phyloP scores from a whole-genome alignment of 805 yeast genomes.

The Zygoascus ofunaensis region DNA sequence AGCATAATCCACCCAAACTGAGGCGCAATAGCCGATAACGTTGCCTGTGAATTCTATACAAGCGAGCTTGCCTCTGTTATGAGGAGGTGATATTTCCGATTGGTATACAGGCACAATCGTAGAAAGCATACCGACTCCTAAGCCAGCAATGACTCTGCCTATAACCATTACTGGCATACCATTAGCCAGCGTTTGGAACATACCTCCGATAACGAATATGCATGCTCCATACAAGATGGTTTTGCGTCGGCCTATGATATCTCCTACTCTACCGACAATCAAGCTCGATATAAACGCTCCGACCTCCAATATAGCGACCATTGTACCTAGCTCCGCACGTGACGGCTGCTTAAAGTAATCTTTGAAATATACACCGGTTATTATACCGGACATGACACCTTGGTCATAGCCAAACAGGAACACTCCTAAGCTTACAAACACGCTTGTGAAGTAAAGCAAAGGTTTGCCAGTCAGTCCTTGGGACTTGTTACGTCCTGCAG shows the following conservation, averaged over 20 bases:
- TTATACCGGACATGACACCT: constrained; percentile 83
- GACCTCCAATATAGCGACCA: constrained; percentile 80
- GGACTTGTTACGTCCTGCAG: constrained; percentile 14
- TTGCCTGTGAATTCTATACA: constrained; percentile 86
- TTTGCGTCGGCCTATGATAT: constrained; percentile 65
- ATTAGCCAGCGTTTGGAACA: constrained; percentile 20
- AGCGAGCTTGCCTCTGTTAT: constrained; percentile 75
- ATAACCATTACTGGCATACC: constrained; percentile 39
- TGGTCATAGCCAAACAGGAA: constrained; percentile 76
- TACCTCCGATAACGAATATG: constrained; percentile 24
- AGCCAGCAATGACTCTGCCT: constrained; percentile 48
- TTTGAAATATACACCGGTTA: constrained; percentile 64
- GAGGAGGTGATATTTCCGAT: constrained; percentile 80
- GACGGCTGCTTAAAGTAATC: constrained; percentile 64
- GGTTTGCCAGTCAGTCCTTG: constrained; percentile 27
- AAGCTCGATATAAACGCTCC: constrained; percentile 80
- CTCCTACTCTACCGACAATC: constrained; percentile 70
- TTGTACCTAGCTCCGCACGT: constrained; percentile 68
- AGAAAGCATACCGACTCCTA: constrained; percentile 80
- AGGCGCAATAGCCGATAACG: constrained; percentile 67
- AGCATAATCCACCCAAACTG: constrained; percentile 81
- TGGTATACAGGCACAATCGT: constrained; percentile 84
- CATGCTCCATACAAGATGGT: constrained; percentile 73
- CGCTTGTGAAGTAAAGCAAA: constrained; percentile 33
- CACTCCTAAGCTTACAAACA: constrained; percentile 40